Base-by-base conservation (phyloP, 2,329 filamentous ascomycete genomes). In the Phialemoniopsis sp. region DNA sequence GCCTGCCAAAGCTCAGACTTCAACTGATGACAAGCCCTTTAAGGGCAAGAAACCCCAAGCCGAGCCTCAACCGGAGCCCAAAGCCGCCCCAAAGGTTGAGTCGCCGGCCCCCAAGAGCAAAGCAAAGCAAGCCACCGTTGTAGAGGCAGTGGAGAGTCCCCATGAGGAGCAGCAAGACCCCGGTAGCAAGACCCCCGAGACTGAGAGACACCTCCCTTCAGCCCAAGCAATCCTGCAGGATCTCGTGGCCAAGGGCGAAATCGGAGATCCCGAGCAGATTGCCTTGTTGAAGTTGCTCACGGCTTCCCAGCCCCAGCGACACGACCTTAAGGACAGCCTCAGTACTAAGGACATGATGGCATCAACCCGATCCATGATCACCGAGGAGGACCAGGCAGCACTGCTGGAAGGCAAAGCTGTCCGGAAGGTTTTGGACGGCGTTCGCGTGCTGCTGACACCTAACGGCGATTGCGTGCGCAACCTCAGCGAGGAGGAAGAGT, bases 401-500 rank as follows among this genome's bases (percentile, higher is more conserved):
- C 66, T 84, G 7, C 64, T 72, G n/a, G 65, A 70, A 3, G 80
- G 79, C 35, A 68, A 72, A 44, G 66, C 78, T 10, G 76, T 85
- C 8, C 75, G 72, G 43, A 84, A 83, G 56, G 61, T 80, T 30
- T 67, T 80, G 3, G 80, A 85, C 45, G 80, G 79, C 40, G 73
- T 76, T 56, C 74, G 83, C 18, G 80, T 86, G 46, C 73, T 90
- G 48, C 78, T 90, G 38, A 89, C 86, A 0, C 84, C 86, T 1
- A 81, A 85, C 45, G 86, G 87, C 10, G 82, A 87, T 46, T 87
- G 85, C 55, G 70, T 91, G n/a, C 80, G 83, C 47, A 83, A 85
- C 42, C 63, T 93, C 39, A 80, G 73, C 2, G 63, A 73, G 4
- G 78, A 83, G 32, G 81, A 90, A 46, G 86, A 90, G 54, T 70